Evolutionary conservation across 2,329 filamentous ascomycete genomes (phyloP).

Genomic region (Tolypocladium ovalisporum): DNA sequence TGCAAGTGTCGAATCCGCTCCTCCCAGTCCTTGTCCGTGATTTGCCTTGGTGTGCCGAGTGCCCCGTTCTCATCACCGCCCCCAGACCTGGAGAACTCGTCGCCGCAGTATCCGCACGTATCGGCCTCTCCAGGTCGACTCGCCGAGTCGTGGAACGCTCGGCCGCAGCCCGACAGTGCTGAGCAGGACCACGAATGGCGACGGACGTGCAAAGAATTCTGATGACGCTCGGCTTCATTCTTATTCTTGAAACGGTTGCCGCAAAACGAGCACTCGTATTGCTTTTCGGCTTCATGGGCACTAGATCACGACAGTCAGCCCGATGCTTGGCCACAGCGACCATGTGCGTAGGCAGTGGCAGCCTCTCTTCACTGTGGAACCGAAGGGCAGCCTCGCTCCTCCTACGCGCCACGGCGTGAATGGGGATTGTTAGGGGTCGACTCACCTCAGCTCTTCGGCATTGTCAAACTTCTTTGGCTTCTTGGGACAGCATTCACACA

Average conservation of each 20-base stretch:
- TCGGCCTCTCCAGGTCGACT: constrained; percentile 58
- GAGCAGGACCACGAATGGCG: constrained; percentile 96
- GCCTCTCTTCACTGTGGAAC: not conserved
- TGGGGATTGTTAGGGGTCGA: not conserved
- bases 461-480: constrained; percentile 94
- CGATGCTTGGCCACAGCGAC: not conserved
- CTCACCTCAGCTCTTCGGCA: constrained; percentile 72
- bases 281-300: constrained; percentile 85
- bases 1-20: constrained; percentile 77
- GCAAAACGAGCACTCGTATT: constrained; percentile 88
- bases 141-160: constrained; percentile 78
- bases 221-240: constrained; percentile 92
- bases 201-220: constrained; percentile 86
- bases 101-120: constrained; percentile 88
- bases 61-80: constrained; percentile 21
- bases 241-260: constrained; percentile 98
- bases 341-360: too few species aligned
- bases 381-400: not conserved
- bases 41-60: constrained; percentile 23
- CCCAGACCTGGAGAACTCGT: constrained; percentile 61
- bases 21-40: constrained; percentile 83
- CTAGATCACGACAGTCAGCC: constrained; percentile 32
- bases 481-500: constrained; percentile 94
- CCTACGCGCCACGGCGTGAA: not conserved
- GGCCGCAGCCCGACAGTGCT: constrained; percentile 64